These are phyloP conservation scores for Trifolium subterraneum DNA, from an alignment of 306 rosid genomes.

Conservation along the genomic window DNA sequence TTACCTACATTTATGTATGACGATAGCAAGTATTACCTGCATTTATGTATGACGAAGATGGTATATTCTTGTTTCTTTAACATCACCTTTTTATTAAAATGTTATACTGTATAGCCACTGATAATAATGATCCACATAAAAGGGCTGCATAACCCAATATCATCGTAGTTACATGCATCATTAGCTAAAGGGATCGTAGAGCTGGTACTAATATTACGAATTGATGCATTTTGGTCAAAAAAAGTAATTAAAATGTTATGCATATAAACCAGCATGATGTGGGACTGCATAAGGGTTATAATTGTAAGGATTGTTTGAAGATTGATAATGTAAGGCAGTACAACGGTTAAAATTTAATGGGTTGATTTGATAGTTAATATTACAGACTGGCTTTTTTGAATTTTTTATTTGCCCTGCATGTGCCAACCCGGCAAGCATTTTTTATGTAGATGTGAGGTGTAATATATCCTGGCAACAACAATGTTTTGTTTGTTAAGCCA, in stretches of 20 bases:
- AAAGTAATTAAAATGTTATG: constrained; percentile 2
- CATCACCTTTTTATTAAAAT: constrained; percentile 6
- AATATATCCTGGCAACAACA: neutral
- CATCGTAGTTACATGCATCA: neutral
- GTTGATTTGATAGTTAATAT: constrained; percentile 12
- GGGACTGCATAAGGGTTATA: constrained; percentile 11
- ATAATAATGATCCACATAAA: too few relatives aligned
- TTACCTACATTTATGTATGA: constrained; percentile 28
- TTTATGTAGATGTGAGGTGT: neutral
- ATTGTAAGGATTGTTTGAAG: constrained; percentile 23
- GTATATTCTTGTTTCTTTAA: constrained; percentile 16
- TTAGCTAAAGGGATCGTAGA: neutral
- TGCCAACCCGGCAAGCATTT: neutral
- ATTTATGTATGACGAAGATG: constrained; percentile 25
- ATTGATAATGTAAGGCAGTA: neutral
- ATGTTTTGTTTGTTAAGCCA: neutral
- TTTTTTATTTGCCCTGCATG: constrained; percentile 11
- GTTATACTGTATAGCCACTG: too few relatives aligned
- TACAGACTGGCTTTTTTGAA: neutral
- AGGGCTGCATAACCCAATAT: neutral
- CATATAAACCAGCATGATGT: constrained; percentile 18
- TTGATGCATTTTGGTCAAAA: neutral
- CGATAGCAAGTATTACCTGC: constrained; percentile 26
- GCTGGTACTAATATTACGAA: neutral
- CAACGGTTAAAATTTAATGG: constrained; percentile 15